These are phyloP conservation scores for Penicillium malachiteum DNA, from an alignment of 495 filamentous ascomycete species.

Conservation along the genomic window DNA sequence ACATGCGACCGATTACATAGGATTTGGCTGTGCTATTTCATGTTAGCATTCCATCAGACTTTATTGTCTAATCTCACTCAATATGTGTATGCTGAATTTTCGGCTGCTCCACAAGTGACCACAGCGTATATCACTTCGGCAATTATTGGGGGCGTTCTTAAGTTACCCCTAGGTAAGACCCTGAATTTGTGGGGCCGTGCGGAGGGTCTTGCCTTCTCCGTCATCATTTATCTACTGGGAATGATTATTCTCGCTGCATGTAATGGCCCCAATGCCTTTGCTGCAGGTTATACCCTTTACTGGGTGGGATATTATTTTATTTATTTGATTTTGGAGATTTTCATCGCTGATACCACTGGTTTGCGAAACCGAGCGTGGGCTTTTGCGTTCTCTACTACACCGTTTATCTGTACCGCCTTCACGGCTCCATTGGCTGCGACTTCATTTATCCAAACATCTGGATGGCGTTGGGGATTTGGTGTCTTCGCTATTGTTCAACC, in stretches of 20 bases:
- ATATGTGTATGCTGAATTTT: constrained; percentile 34
- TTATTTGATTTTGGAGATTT: constrained; percentile 56
- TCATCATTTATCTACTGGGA: constrained; percentile 40
- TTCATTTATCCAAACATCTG: constrained; percentile 48
- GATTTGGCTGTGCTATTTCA: constrained; percentile 47
- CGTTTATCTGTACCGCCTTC: constrained; percentile 61
- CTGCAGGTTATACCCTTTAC: constrained; percentile 55
- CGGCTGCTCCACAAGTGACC: constrained; percentile 31
- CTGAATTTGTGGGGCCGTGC: constrained; percentile 65
- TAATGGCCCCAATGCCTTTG: constrained; percentile 45
- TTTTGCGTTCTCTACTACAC: constrained; percentile 61
- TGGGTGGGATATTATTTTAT: constrained; percentile 59
- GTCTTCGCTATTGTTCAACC: constrained; percentile 61
- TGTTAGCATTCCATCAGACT: constrained; percentile 40
- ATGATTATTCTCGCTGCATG: constrained; percentile 52
- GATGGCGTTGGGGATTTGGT: constrained; percentile 65
- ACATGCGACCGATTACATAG: constrained; percentile 12
- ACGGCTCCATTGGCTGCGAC: constrained; percentile 34
- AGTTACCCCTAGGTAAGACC: constrained; percentile 65
- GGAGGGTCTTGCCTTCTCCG: constrained; percentile 48
- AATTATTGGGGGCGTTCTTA: constrained; percentile 64
- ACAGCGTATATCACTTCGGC: constrained; percentile 38
- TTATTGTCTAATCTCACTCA: constrained; percentile 30
- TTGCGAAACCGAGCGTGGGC: constrained; percentile 63
- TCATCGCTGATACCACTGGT: constrained; percentile 65